phyloP scores from a whole-genome alignment of 306 rosid species.

The Vicia villosa region DNA sequence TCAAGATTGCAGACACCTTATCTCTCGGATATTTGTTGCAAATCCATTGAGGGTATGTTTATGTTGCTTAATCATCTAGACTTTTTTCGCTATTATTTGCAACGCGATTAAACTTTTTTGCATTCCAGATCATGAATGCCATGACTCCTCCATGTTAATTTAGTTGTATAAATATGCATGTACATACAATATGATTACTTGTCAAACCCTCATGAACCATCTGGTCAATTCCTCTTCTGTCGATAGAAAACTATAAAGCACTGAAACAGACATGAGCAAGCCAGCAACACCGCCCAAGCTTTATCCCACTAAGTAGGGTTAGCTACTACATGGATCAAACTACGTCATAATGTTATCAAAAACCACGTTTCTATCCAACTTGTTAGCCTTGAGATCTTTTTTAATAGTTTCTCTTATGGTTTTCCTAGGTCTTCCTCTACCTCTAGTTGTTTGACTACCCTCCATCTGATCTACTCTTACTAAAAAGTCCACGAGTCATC shows the following conservation, averaged over 20 bases:
- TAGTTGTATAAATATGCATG: constrained; percentile 4
- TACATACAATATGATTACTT: constrained; percentile 4
- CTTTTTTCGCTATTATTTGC: constrained; percentile 11
- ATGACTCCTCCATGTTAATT: neutral
- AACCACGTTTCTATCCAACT: no score
- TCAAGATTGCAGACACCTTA: constrained; percentile 62
- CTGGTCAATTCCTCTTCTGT: constrained; percentile 1
- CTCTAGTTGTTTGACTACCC: no score
- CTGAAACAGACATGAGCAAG: no score
- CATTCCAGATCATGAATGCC: constrained; percentile 1
- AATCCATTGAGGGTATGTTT: constrained; percentile 57
- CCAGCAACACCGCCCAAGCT: no score
- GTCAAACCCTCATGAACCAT: neutral
- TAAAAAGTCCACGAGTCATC: no score
- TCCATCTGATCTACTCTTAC: no score
- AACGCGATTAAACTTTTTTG: neutral
- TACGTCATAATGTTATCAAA: no score
- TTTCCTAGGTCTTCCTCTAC: no score
- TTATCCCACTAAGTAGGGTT: no score
- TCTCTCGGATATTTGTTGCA: constrained; percentile 58
- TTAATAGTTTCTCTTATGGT: no score
- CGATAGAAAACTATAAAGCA: neutral
- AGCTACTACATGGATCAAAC: no score
- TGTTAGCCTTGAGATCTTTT: no score
- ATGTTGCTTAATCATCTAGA: constrained; percentile 10